These are phyloP conservation scores for Phaeoacremonium minimum DNA, from an alignment of 2,329 filamentous ascomycete species.

Conservation along the genomic window DNA sequence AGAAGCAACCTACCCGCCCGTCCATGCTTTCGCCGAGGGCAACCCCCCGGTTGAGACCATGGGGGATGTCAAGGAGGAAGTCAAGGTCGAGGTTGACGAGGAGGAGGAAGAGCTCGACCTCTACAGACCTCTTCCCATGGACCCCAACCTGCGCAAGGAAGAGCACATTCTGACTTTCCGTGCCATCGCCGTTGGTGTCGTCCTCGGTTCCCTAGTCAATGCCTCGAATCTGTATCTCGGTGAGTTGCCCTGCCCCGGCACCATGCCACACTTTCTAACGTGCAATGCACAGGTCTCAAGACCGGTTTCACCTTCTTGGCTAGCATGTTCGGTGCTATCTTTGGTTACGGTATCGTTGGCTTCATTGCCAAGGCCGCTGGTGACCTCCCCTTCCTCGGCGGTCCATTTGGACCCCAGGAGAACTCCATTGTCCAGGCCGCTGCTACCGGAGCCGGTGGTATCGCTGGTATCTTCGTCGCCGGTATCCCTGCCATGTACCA, in stretches of 20 bases:
- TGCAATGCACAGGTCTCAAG: slow-evolving; percentile 32
- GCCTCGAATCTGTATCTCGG: slow-evolving; percentile 56
- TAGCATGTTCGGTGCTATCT: slow-evolving; percentile 43
- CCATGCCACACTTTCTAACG: neutral
- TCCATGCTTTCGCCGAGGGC: slow-evolving; percentile 16
- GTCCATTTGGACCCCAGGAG: slow-evolving; percentile 51
- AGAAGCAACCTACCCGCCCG: slow-evolving; percentile 1
- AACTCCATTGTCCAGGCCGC: slow-evolving; percentile 53
- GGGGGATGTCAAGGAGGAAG: slow-evolving; percentile 12
- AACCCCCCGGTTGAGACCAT: slow-evolving; percentile 14
- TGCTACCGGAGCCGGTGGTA: slow-evolving; percentile 50
- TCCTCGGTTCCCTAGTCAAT: slow-evolving; percentile 50
- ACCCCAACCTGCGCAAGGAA: slow-evolving; percentile 23
- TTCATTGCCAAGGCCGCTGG: slow-evolving; percentile 35
- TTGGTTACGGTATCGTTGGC: slow-evolving; percentile 52
- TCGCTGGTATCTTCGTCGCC: slow-evolving; percentile 49
- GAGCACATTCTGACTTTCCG: slow-evolving; percentile 44
- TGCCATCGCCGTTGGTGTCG: slow-evolving; percentile 45
- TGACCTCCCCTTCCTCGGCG: slow-evolving; percentile 47
- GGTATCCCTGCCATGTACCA: slow-evolving; percentile 53
- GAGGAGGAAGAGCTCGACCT: slow-evolving; percentile 29
- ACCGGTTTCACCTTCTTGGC: slow-evolving; percentile 41
- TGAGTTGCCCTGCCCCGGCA: no score
- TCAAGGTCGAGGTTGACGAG: slow-evolving; percentile 20
- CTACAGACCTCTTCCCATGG: slow-evolving; percentile 32